These are phyloP conservation scores for Termitomyces sp. DNA, from an alignment of 768 basidiomycete genomes.

Conservation along the genomic window DNA sequence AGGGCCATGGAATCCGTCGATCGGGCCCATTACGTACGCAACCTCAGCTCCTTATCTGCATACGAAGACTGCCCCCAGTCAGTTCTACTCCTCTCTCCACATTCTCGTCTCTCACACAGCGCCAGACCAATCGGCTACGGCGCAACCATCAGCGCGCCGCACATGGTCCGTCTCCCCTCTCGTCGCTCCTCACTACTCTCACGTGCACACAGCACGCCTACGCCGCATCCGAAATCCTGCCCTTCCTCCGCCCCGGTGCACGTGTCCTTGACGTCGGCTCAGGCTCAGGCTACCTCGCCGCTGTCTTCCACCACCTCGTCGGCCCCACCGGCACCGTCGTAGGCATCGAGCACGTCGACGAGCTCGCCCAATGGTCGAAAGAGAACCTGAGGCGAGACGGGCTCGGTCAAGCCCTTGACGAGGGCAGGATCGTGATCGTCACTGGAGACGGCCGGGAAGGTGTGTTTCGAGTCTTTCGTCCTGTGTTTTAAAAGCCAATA, in stretches of 20 bases:
- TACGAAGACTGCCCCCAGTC: slow-evolving; percentile 81
- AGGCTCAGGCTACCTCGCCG: slow-evolving; percentile 84
- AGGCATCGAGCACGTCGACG: slow-evolving; percentile 88
- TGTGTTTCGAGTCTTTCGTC: background rate
- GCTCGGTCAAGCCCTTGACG: slow-evolving; percentile 46
- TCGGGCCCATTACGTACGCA: slow-evolving; percentile 60
- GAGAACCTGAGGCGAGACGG: slow-evolving; percentile 67
- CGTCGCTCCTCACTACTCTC: background rate
- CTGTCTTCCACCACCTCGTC: slow-evolving; percentile 76
- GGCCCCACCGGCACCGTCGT: slow-evolving; percentile 57
- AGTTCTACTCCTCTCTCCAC: slow-evolving; percentile 16
- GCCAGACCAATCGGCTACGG: slow-evolving; percentile 69
- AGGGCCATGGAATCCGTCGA: slow-evolving; percentile 70
- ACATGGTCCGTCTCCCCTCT: slow-evolving; percentile 64
- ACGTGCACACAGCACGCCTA: slow-evolving; percentile 66
- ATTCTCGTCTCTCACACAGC: background rate
- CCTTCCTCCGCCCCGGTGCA: slow-evolving; percentile 63
- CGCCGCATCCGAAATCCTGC: slow-evolving; percentile 72
- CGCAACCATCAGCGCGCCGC: slow-evolving; percentile 94
- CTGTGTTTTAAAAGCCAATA: background rate
- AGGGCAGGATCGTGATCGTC: slow-evolving; percentile 55
- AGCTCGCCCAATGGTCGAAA: slow-evolving; percentile 67
- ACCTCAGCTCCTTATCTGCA: slow-evolving; percentile 37
- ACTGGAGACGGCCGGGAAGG: slow-evolving; percentile 82
- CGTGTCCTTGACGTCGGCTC: slow-evolving; percentile 87